phyloP scores from a whole-genome alignment of 2,329 filamentous ascomycete species.

The Elsinoe fawcettii region DNA sequence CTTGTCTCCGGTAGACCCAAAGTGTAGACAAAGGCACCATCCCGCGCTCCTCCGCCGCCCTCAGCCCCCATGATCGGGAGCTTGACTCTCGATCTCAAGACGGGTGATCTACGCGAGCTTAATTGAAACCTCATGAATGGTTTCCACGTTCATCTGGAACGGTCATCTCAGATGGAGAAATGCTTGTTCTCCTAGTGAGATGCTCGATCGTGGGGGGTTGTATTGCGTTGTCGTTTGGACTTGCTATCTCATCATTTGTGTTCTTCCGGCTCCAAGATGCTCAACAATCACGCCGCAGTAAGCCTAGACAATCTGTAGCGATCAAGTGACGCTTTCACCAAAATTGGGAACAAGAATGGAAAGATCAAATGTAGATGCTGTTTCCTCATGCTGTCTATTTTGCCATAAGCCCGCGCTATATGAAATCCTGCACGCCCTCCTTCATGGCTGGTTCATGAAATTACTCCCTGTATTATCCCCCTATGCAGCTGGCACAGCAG shows the following conservation, averaged over 20 bases:
- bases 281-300: no score
- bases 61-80: constrained; percentile 5
- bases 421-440: neutral
- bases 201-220: neutral
- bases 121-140: constrained; percentile 1
- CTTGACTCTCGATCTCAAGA: constrained; percentile 12
- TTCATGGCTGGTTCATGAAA: neutral
- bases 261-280: neutral
- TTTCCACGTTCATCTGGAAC: neutral
- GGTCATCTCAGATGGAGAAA: neutral
- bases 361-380: neutral
- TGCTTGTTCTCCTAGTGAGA: neutral
- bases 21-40: neutral
- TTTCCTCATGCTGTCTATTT: neutral
- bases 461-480: neutral
- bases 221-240: neutral
- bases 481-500: constrained; percentile 5
- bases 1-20: neutral
- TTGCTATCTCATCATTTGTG: neutral
- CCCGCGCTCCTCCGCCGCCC: neutral
- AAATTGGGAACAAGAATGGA: neutral
- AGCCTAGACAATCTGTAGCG: no score
- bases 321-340: no score
- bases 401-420: neutral
- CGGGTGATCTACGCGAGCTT: constrained; percentile 14